phyloP scores from a whole-genome alignment of 345 rosid genomes.

The Laguncularia racemosa region DNA sequence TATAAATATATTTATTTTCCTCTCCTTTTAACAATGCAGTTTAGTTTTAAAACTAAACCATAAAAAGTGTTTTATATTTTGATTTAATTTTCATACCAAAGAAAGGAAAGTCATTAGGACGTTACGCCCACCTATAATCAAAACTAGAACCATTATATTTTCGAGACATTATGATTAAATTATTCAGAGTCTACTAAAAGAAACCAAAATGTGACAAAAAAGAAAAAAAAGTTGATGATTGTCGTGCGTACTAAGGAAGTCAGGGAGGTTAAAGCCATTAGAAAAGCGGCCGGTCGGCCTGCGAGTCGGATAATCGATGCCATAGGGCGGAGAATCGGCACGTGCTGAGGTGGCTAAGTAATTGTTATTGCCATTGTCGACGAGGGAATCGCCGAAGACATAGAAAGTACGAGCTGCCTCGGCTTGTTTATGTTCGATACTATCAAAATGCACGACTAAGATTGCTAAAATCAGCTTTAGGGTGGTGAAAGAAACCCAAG shows the following conservation, averaged over 20 bases:
- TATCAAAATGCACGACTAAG: not conserved
- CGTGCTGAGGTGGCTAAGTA: slow-evolving; percentile 43
- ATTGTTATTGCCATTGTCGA: slow-evolving; percentile 53
- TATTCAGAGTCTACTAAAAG: not conserved
- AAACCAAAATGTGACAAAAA: not conserved
- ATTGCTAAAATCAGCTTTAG: too few relatives aligned
- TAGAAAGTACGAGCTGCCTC: slow-evolving; percentile 24
- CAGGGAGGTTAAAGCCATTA: slow-evolving; percentile 51
- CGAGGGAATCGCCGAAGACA: slow-evolving; percentile 42
- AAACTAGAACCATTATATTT: too few relatives aligned
- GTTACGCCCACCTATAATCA: too few relatives aligned
- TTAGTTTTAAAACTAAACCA: too few relatives aligned
- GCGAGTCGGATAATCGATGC: slow-evolving; percentile 42
- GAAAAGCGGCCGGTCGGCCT: slow-evolving; percentile 47
- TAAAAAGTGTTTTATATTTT: too few relatives aligned
- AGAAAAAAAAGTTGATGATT: too few relatives aligned
- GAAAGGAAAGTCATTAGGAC: too few relatives aligned
- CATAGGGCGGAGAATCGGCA: slow-evolving; percentile 45
- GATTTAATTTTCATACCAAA: too few relatives aligned
- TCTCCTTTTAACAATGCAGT: too few relatives aligned
- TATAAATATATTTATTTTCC: too few relatives aligned
- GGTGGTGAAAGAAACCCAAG: too few relatives aligned
- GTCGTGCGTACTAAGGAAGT: slow-evolving; percentile 28
- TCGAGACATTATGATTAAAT: not conserved
- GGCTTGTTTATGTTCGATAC: not conserved